Evolutionary conservation across 2,329 filamentous ascomycete species (phyloP).

Genomic region (Fusarium lateritium): DNA sequence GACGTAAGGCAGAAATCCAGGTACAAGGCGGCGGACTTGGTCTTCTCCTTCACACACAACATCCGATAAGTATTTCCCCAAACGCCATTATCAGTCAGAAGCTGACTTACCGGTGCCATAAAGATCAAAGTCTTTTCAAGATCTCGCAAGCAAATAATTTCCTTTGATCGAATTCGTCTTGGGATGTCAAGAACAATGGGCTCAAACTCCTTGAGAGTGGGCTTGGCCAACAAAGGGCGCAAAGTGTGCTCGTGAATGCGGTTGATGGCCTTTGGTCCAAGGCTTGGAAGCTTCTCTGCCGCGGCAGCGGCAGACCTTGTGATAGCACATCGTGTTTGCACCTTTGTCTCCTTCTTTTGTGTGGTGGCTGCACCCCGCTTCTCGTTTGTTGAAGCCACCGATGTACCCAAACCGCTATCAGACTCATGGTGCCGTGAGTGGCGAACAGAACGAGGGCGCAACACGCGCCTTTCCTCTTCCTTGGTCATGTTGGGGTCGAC

Average conservation of each 20-base stretch:
- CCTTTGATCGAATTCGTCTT: conserved; percentile 83
- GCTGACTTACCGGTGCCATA: conserved; percentile 90
- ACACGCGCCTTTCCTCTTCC: conserved; percentile 63
- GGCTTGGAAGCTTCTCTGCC: conserved; percentile 67
- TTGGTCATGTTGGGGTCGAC: conserved; percentile 64
- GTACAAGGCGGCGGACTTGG: conserved; percentile 79
- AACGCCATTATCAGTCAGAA: conserved; percentile 68
- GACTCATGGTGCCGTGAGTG: conserved; percentile 78
- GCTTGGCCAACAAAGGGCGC: conserved; percentile 81
- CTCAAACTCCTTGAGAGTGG: conserved; percentile 83
- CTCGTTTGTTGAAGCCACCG: conserved; percentile 74
- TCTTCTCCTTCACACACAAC: conserved; percentile 82
- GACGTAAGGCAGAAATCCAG: conserved; percentile 92
- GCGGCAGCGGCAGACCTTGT: conserved; percentile 71
- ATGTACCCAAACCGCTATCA: conserved; percentile 91
- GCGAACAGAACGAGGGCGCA: conserved; percentile 70
- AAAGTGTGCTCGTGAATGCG: conserved; percentile 87
- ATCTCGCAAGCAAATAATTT: conserved; percentile 92
- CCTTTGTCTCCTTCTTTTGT: conserved; percentile 56
- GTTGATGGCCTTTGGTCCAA: conserved; percentile 79
- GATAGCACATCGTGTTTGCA: conserved; percentile 63
- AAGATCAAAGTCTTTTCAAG: conserved; percentile 94
- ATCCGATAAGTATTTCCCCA: conserved; percentile 78
- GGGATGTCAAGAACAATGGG: conserved; percentile 84
- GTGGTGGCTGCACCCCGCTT: conserved; percentile 62